Percentiles rank a stretch among this genome's conserved stretches.
Evolutionary conservation across 257 asterid species (phyloP).

Genomic region (Fraxinus pennsylvanica): DNA sequence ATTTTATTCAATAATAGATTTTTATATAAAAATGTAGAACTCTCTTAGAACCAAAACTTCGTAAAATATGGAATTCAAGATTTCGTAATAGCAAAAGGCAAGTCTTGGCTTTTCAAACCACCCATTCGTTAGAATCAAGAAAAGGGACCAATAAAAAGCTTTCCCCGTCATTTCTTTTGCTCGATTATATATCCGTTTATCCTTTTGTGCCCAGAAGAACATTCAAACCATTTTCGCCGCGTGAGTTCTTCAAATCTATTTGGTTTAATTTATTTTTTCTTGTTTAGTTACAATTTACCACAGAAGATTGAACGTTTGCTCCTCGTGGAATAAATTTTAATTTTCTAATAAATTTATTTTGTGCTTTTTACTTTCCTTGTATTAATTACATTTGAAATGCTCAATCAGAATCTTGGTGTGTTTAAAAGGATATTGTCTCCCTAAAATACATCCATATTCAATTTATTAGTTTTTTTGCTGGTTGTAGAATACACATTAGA

Average conservation of each 20-base stretch:
- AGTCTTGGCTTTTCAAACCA: conserved; percentile 42
- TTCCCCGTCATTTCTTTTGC: background rate
- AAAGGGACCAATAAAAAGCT: background rate
- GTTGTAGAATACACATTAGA: background rate
- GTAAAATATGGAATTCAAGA: conserved; percentile 19
- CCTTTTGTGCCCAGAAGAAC: background rate
- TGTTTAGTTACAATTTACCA: background rate
- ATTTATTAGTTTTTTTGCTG: background rate
- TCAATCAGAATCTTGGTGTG: background rate
- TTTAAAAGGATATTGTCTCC: background rate
- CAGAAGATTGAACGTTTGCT: background rate
- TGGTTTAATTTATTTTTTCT: background rate
- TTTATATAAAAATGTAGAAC: too few species aligned
- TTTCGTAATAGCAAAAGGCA: conserved; percentile 40
- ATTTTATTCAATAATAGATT: too few species aligned
- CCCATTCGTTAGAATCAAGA: conserved; percentile 25
- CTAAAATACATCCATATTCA: too few species aligned
- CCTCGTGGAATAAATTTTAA: background rate
- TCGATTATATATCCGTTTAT: background rate
- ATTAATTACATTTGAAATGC: background rate
- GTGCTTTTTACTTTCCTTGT: background rate
- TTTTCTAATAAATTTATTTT: background rate
- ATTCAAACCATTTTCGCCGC: background rate
- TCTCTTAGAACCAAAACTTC: background rate
- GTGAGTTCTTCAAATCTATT: background rate